These are phyloP conservation scores for Lathyrus sativus DNA, from an alignment of 306 rosid genomes.

Conservation along the genomic window DNA sequence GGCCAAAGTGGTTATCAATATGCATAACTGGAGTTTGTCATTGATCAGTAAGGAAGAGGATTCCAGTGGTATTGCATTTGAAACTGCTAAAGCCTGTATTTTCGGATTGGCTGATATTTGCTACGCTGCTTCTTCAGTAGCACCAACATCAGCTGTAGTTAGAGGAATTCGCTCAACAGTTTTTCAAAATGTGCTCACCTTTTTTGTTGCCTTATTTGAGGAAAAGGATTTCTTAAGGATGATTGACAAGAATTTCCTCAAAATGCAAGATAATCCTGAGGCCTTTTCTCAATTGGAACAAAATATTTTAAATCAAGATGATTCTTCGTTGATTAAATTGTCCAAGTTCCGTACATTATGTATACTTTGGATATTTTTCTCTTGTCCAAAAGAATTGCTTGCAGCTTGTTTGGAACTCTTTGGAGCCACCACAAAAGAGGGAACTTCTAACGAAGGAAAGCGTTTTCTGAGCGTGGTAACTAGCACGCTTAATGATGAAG, in stretches of 20 bases:
- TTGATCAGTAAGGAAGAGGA: constrained; percentile 68
- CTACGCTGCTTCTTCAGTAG: constrained; percentile 63
- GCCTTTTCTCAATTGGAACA: constrained; percentile 58
- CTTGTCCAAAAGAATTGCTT: constrained; percentile 70
- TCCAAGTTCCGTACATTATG: constrained; percentile 59
- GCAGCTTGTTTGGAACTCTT: constrained; percentile 82
- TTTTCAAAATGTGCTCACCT: constrained; percentile 74
- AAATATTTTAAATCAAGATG: constrained; percentile 63
- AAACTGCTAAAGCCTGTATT: constrained; percentile 72
- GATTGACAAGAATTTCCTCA: constrained; percentile 61
- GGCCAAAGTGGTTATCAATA: constrained; percentile 69
- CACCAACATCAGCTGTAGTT: constrained; percentile 69
- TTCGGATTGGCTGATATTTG: constrained; percentile 77
- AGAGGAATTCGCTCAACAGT: constrained; percentile 75
- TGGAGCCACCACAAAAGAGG: constrained; percentile 56
- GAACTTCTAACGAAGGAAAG: constrained; percentile 53
- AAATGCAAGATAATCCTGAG: constrained; percentile 59
- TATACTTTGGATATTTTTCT: constrained; percentile 69
- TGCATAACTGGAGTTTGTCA: constrained; percentile 70
- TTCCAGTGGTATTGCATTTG: constrained; percentile 68
- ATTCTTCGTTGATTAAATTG: constrained; percentile 52
- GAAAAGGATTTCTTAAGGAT: constrained; percentile 66
- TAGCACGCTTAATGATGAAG: constrained; percentile 47
- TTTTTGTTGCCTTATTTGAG: constrained; percentile 61
- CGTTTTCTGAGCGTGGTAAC: constrained; percentile 63